Percentiles rank a stretch among this genome's conserved stretches.
Conservation (phyloP, 2,329 filamentous ascomycete species). For the Hymenoscyphus albidus region DNA sequence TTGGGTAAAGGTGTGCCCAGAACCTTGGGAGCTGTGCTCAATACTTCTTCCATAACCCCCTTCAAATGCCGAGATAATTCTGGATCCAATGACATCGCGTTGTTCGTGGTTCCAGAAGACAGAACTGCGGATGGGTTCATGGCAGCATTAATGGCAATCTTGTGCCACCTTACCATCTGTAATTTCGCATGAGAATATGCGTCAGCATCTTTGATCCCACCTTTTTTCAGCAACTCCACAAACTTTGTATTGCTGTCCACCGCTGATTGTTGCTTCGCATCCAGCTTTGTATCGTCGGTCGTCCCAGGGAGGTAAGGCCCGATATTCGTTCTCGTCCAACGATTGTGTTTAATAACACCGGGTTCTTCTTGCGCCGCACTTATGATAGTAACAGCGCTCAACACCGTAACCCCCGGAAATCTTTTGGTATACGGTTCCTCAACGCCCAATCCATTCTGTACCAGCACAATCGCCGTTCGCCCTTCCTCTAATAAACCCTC, state of each 20-base stretch:
- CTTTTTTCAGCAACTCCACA: slow-evolving; percentile 41
- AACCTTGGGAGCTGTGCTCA: slow-evolving; percentile 59
- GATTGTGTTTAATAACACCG: slow-evolving; percentile 64
- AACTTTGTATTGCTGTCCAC: slow-evolving; percentile 42
- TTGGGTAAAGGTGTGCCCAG: slow-evolving; percentile 58
- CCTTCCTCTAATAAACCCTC: slow-evolving; percentile 25
- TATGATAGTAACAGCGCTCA: slow-evolving; percentile 66
- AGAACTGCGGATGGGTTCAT: slow-evolving; percentile 72
- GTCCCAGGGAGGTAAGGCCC: slow-evolving; percentile 58
- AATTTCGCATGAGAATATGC: slow-evolving; percentile 61
- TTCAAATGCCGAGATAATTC: slow-evolving; percentile 59
- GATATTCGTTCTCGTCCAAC: slow-evolving; percentile 69
- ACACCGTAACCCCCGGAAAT: slow-evolving; percentile 57
- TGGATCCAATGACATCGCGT: slow-evolving; percentile 60
- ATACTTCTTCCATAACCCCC: slow-evolving; percentile 67
- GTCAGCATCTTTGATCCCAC: slow-evolving; percentile 62
- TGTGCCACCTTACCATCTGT: slow-evolving; percentile 71
- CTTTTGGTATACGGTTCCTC: slow-evolving; percentile 56
- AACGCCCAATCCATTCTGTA: slow-evolving; percentile 34
- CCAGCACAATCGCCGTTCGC: slow-evolving; percentile 30
- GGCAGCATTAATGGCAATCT: slow-evolving; percentile 71
- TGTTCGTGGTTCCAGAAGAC: slow-evolving; percentile 60
- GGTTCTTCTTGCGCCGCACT: slow-evolving; percentile 62
- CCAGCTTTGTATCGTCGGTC: slow-evolving; percentile 27
- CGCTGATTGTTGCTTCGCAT: slow-evolving; percentile 13